Conservation (phyloP, 2,329 filamentous ascomycete species). For the Ceratocystis harringtonii region DNA sequence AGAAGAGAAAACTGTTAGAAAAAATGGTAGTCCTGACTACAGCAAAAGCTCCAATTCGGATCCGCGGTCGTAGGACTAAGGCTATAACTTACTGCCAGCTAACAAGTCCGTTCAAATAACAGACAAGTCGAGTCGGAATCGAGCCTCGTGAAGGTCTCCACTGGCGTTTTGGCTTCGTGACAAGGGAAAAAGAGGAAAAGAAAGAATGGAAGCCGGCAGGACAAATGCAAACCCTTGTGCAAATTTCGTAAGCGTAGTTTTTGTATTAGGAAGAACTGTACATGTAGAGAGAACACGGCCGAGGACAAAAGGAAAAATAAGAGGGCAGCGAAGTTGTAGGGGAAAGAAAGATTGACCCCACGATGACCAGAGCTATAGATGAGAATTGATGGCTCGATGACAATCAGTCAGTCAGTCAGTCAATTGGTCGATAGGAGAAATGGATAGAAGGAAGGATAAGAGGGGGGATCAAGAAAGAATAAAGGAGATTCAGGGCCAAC, state of each 20-base stretch:
- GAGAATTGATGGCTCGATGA: constrained; percentile 8
- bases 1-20: not conserved
- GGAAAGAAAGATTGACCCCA: constrained; percentile 9
- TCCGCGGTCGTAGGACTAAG: not conserved
- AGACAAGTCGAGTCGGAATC: constrained; percentile 5
- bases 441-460: not conserved
- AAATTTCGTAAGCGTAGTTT: constrained; percentile 1
- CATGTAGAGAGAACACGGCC: constrained; percentile 16
- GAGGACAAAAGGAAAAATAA: constrained; percentile 13
- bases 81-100: constrained; percentile 6
- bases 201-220: not conserved
- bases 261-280: constrained; percentile 16
- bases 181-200: not conserved
- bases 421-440: constrained; percentile 6
- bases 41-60: not conserved
- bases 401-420: not conserved
- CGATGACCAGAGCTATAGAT: constrained; percentile 15
- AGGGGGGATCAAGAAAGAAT: constrained; percentile 2
- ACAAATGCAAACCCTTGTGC: constrained; percentile 1
- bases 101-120: constrained; percentile 2
- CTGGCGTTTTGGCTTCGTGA: not conserved
- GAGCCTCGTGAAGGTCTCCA: not conserved
- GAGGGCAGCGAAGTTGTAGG: too few relatives aligned
- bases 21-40: not conserved
- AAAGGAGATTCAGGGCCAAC: constrained; percentile 7